Base-by-base conservation (phyloP, 176 grass and related monocot genomes). In the Zizania latifolia region DNA sequence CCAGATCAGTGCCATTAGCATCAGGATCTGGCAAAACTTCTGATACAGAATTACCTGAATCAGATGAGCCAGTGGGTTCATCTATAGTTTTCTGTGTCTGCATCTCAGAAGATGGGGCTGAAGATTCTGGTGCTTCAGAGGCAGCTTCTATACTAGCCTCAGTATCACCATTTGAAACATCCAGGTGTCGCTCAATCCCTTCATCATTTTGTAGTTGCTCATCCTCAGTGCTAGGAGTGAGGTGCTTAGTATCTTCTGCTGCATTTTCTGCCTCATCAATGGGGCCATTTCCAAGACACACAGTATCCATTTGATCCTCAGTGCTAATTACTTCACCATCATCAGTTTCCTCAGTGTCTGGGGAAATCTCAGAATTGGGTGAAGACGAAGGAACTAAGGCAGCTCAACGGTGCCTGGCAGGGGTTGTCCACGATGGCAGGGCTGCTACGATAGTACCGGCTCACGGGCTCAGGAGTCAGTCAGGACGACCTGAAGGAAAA, bases 361-460 rank as follows among this genome's bases (percentile, higher is more conserved):
- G 55, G 22, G 68, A 84, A 64, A 28, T 61, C n/a, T 79, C 71
- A 31, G 89, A 94, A 72, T 96, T 89, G 10, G 86, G 86, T 9
- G 88, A 96, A 43, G 89, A 79, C 12, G 92, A 96, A 72, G 92
- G 79, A 78, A 81, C 55, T 45, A 86, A 89, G 27, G 65, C 87
- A 68, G 66, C 68, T 72, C 78, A 82, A 85, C 71, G 81, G 53
- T 88, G n/a, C n/a, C n/a, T n/a, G n/a, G n/a, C n/a, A n/a, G n/a
- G n/a, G n/a, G n/a, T n/a, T n/a, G n/a, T n/a, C n/a, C n/a, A n/a
- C n/a, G n/a, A n/a, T n/a, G n/a, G n/a, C n/a, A n/a, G n/a, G n/a
- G n/a, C n/a, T n/a, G n/a, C n/a, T n/a, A n/a, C n/a, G n/a, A n/a
- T n/a, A n/a, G n/a, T n/a, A n/a, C n/a, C n/a, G n/a, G n/a, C n/a